Percentiles rank a stretch among this genome's conserved stretches.
phyloP scores from a whole-genome alignment of 1,284 basidiomycete genomes.

The Cutaneotrichosporon cyanovorans region DNA sequence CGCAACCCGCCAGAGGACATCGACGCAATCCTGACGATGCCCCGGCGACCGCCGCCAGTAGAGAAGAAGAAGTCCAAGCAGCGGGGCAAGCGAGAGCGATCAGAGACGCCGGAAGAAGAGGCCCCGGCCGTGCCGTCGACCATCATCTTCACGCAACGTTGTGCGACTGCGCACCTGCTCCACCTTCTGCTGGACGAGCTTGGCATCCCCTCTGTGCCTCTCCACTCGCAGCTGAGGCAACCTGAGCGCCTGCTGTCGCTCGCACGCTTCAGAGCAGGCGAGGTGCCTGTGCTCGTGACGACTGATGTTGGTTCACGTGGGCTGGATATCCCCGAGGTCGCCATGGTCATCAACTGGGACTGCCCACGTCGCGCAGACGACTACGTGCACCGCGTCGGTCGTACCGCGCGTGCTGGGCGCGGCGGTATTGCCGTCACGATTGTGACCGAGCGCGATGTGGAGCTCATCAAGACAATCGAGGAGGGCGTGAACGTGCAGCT shows the following conservation, averaged over 20 bases:
- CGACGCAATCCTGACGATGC: slow-evolving; percentile 31
- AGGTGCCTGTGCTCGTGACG: slow-evolving; percentile 85
- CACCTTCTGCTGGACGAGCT: slow-evolving; percentile 71
- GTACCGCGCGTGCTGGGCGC: slow-evolving; percentile 89
- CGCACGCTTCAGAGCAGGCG: slow-evolving; percentile 74
- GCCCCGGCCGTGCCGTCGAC: slow-evolving; percentile 66
- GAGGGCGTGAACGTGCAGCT: slow-evolving; percentile 59
- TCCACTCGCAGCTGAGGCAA: slow-evolving; percentile 87
- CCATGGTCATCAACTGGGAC: slow-evolving; percentile 96
- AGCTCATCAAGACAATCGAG: slow-evolving; percentile 76
- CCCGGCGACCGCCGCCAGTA: slow-evolving; percentile 32
- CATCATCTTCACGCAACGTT: slow-evolving; percentile 87
- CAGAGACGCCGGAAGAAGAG: slow-evolving; percentile 35
- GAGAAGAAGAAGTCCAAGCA: slow-evolving; percentile 22
- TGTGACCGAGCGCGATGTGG: slow-evolving; percentile 88
- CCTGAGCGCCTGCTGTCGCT: slow-evolving; percentile 77
- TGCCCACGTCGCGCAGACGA: slow-evolving; percentile 58
- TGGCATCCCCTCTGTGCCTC: slow-evolving; percentile 72
- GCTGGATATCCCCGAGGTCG: slow-evolving; percentile 89
- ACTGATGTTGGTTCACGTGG: slow-evolving; percentile 94
- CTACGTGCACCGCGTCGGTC: slow-evolving; percentile 57
- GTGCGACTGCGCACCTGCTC: slow-evolving; percentile 82
- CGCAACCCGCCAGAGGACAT: slow-evolving; percentile 78
- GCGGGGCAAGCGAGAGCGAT: slow-evolving; percentile 23
- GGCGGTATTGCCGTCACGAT: slow-evolving; percentile 87